These are phyloP conservation scores for Rheum nobile DNA, from an alignment of 148 eudicot species.

Conservation along the genomic window DNA sequence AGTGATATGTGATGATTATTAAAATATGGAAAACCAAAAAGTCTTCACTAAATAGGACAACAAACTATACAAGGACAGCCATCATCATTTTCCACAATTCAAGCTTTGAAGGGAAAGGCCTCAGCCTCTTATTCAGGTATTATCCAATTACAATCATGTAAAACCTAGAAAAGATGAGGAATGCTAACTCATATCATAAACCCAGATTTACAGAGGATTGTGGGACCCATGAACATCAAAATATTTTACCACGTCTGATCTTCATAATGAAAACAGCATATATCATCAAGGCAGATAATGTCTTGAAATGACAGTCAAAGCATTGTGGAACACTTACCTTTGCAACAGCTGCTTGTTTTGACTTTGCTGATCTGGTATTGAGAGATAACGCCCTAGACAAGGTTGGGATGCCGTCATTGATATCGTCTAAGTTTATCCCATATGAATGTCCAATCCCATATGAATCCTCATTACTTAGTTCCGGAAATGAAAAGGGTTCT, in stretches of 20 bases:
- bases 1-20: background rate
- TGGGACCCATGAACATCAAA: background rate
- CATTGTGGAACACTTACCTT: constrained; percentile 31
- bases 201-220: background rate
- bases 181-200: background rate
- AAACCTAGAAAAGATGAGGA: background rate
- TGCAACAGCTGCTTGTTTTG: constrained; percentile 74
- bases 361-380: constrained; percentile 60
- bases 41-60: background rate
- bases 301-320: background rate
- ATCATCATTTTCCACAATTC: background rate
- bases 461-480: constrained; percentile 18
- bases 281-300: background rate
- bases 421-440: constrained; percentile 27
- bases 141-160: background rate
- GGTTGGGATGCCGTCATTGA: constrained; percentile 77
- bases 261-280: background rate
- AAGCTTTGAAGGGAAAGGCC: background rate
- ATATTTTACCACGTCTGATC: background rate
- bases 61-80: background rate
- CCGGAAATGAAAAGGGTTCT: constrained; percentile 62
- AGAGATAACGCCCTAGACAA: constrained; percentile 57
- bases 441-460: constrained; percentile 14
- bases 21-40: background rate
- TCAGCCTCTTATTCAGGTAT: background rate